These are phyloP conservation scores for Sarcodon sp. DNA, from an alignment of 768 basidiomycete genomes.

Conservation along the genomic window DNA sequence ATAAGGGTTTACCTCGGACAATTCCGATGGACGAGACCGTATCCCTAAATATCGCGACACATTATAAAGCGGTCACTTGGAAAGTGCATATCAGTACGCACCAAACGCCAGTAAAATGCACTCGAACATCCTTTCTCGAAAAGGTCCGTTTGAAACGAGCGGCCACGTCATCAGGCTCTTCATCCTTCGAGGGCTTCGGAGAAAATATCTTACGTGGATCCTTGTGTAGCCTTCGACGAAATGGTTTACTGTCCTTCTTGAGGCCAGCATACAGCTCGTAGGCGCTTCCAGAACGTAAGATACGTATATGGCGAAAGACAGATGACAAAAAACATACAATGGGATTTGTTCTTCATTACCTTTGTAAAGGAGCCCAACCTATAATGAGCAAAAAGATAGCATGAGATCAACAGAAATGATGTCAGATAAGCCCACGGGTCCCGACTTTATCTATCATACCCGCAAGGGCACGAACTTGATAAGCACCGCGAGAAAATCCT, in stretches of 20 bases:
- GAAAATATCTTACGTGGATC: no score
- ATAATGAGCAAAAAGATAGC: background rate
- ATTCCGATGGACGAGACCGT: constrained; percentile 13
- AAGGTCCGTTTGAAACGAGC: constrained; percentile 16
- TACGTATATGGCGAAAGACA: background rate
- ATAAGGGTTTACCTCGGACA: constrained; percentile 6
- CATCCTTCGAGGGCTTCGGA: no score
- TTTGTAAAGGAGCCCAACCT: constrained; percentile 20
- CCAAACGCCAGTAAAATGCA: constrained; percentile 24
- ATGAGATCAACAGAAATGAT: background rate
- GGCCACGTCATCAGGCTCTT: background rate
- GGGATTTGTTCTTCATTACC: constrained; percentile 21
- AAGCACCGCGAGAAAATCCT: constrained; percentile 32
- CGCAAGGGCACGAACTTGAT: constrained; percentile 25
- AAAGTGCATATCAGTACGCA: constrained; percentile 2
- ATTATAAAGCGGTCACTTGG: background rate
- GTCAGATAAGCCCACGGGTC: background rate
- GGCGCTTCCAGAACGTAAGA: constrained; percentile 2
- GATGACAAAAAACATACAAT: constrained; percentile 7
- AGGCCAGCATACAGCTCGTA: constrained; percentile 7
- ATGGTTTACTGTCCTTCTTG: no score
- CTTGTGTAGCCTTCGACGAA: no score
- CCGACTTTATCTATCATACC: constrained; percentile 26
- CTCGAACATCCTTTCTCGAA: constrained; percentile 10
- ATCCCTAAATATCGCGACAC: constrained; percentile 5